A percentile compares a stretch with the other conserved stretches of the same genome.
Conservation (phyloP, 495 filamentous ascomycete species). For the Corynascus novoguineensis region DNA sequence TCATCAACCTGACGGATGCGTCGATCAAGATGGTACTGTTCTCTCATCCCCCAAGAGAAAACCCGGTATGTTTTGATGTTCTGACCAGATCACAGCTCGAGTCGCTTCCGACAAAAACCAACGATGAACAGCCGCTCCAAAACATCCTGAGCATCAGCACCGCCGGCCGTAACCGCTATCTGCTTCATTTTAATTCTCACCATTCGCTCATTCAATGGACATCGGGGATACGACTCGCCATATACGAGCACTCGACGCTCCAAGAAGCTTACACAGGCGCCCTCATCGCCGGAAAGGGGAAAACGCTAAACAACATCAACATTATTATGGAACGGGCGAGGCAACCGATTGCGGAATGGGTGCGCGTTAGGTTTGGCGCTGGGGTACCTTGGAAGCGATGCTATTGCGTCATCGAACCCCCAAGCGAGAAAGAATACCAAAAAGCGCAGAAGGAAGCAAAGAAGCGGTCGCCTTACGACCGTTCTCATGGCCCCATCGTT, state of each 20-base stretch:
- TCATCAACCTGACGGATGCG: slow-evolving; percentile 94
- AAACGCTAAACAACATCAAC: slow-evolving; percentile 76
- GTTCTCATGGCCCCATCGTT: slow-evolving; percentile 53
- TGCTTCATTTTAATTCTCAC: slow-evolving; percentile 91
- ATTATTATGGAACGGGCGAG: slow-evolving; percentile 74
- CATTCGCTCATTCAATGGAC: slow-evolving; percentile 96
- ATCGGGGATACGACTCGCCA: slow-evolving; percentile 83
- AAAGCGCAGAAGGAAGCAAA: slow-evolving; percentile 78
- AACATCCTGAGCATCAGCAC: slow-evolving; percentile 95
- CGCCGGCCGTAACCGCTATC: slow-evolving; percentile 88
- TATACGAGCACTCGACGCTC: slow-evolving; percentile 89
- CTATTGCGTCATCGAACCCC: slow-evolving; percentile 90
- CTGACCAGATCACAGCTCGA: slow-evolving; percentile 61
- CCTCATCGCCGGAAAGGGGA: slow-evolving; percentile 92
- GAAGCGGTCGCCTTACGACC: slow-evolving; percentile 80
- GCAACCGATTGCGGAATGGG: slow-evolving; percentile 85
- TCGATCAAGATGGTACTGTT: slow-evolving; percentile 85
- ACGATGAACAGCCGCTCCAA: slow-evolving; percentile 70
- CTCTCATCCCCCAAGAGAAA: not conserved
- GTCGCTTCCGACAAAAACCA: slow-evolving; percentile 72
- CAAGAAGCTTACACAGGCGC: slow-evolving; percentile 97
- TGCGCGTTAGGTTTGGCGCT: slow-evolving; percentile 88
- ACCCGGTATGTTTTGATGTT: not conserved
- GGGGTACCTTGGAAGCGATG: slow-evolving; percentile 95
- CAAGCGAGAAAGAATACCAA: slow-evolving; percentile 83